A percentile compares a stretch with the other conserved stretches of the same genome.
Evolutionary conservation across 805 yeast species (phyloP).

Genomic region (Saccharomyces mikatae): DNA sequence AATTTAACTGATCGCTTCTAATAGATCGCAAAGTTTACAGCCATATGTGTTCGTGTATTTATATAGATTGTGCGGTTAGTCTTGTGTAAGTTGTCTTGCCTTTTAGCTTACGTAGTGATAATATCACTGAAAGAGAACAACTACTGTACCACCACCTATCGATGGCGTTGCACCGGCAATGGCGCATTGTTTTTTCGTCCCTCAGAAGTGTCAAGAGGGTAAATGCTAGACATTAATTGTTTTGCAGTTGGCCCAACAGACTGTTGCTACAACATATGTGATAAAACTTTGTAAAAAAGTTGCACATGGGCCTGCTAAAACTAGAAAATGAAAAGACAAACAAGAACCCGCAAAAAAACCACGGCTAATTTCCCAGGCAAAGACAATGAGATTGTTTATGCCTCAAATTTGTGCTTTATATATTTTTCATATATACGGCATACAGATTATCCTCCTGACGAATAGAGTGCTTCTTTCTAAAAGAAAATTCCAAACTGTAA

Average conservation of each 20-base stretch:
- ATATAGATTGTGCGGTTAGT: not conserved
- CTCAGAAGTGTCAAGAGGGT: not conserved
- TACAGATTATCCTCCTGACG: not conserved
- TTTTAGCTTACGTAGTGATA: not conserved
- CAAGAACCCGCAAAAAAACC: not conserved
- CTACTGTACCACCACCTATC: not conserved
- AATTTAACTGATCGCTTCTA: not conserved
- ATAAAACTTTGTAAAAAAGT: not conserved
- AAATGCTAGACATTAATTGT: not conserved
- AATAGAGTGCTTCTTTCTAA: not conserved
- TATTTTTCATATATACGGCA: not conserved
- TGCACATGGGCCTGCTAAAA: not conserved
- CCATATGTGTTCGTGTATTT: not conserved
- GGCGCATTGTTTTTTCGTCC: not conserved
- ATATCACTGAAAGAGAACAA: not conserved
- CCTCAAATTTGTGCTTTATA: not conserved
- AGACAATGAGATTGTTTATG: not conserved
- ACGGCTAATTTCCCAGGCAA: not conserved
- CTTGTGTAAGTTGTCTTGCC: not conserved
- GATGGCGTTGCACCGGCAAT: not conserved
- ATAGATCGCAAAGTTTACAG: not conserved
- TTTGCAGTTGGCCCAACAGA: not conserved
- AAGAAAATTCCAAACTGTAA: not conserved
- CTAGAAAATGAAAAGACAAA: not conserved
- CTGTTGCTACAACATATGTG: not conserved